Evolutionary conservation across 495 filamentous ascomycete species (phyloP).

Genomic region (Cercophora scortea): DNA sequence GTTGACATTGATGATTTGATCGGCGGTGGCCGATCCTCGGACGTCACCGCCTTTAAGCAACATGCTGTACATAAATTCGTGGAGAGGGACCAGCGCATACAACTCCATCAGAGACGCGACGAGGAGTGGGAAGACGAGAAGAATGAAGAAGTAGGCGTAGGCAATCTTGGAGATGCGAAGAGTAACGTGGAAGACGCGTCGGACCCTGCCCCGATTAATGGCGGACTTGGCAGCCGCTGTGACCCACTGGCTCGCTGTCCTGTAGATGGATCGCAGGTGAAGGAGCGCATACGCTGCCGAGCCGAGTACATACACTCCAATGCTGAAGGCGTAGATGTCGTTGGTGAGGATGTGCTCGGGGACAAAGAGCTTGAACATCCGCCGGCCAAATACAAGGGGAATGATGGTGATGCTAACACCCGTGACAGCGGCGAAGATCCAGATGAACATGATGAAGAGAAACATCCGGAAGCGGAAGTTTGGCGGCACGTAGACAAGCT

Average conservation of each 20-base stretch:
- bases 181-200: conserved; percentile 13
- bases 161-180: conserved; percentile 39
- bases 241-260: conserved; percentile 22
- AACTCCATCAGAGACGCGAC: conserved; percentile 78
- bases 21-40: not conserved
- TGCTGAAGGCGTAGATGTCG: conserved; percentile 92
- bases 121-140: conserved; percentile 72
- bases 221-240: conserved; percentile 16
- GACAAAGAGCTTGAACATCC: conserved; percentile 60
- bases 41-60: conserved; percentile 1
- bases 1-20: conserved; percentile 9
- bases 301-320: conserved; percentile 74
- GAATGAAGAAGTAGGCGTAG: conserved; percentile 67
- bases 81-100: conserved; percentile 80
- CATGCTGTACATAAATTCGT: conserved; percentile 62
- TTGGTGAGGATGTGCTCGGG: conserved; percentile 66
- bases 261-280: conserved; percentile 41
- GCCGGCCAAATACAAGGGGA: conserved; percentile 76
- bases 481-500: conserved; percentile 84
- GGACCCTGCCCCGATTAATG: conserved; percentile 27
- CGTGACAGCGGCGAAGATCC: conserved; percentile 88
- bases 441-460: conserved; percentile 81
- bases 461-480: conserved; percentile 73
- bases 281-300: conserved; percentile 50
- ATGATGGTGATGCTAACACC: conserved; percentile 81